Evolutionary conservation across 1,139 yeast species (phyloP), one percentile per base, ranked within the genome.

Genomic region (Meyerozyma sp.): DNA sequence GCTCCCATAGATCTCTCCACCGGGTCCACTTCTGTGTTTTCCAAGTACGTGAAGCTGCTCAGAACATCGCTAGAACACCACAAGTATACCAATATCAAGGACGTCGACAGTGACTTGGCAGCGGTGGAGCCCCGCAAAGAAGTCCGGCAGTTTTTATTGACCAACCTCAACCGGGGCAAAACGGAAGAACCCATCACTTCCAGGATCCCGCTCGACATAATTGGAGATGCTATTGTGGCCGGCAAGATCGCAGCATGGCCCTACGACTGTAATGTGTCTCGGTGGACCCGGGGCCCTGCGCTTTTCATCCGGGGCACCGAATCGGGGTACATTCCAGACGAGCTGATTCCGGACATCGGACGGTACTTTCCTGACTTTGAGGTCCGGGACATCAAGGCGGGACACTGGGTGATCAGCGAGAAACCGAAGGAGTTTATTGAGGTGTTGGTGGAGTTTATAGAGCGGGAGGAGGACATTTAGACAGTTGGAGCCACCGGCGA

Each of bases 331-430:
- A 82, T 91, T n/a, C 83, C 95, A 0, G 98, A 91, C 61, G 97
- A 90, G 47, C 79, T 78, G 26, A 63, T 90, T 30, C 84, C 88
- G 0, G 81, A 79, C 28, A 84, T 89, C 44, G 95, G 94, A 1
- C 68, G 70, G 45, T 86, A 78, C 56, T 93, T 90, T 66, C 97
- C 98, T 0, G 69, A 73, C 40, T 90, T 90, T 57, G 86, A 79
- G 47, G 65, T 87, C 10, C 71, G 77, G 41, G 96, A 87, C 55
- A 70, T 93, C 27, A 82, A 87, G 23, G 78, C 90, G 2, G 97
- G 97, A 1, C 98, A 93, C 63, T 93, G 97, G 96, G 78, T 88
- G 21, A 85, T 85, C 52, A 79, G 86, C 46, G 95, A 88, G 55
- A 81, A 83, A 51, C 95, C 96, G 0, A 53, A 66, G 4, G 91